Evolutionary conservation across 106 monocot species (phyloP).

Genomic region (Phalaenopsis equestris): DNA sequence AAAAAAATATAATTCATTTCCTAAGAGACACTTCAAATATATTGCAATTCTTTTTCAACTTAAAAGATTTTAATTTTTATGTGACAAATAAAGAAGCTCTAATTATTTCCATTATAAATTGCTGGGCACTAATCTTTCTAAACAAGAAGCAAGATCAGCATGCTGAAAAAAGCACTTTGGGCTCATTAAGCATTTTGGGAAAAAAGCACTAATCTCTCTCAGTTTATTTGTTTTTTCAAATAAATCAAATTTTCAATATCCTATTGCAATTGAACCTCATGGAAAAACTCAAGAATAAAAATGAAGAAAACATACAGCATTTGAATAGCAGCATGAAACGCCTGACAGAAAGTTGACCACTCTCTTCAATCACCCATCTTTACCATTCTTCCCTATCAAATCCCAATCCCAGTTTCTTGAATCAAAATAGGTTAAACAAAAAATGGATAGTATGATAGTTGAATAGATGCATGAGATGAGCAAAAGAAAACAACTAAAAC

Average conservation of each 20-base stretch:
- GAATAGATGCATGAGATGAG: neutral
- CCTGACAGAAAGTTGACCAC: neutral
- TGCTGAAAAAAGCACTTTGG: no score
- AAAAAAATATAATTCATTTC: no score
- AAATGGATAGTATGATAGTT: neutral
- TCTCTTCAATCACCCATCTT: constrained; percentile 63
- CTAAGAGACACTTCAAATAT: no score
- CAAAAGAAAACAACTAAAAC: no score
- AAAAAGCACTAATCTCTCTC: neutral
- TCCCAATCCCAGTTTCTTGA: constrained; percentile 35
- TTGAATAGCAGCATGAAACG: constrained; percentile 5
- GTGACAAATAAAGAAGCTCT: no score
- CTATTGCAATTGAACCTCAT: neutral
- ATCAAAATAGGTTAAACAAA: constrained; percentile 11
- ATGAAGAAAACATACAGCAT: constrained; percentile 15
- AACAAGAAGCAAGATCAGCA: no score
- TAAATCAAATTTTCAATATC: neutral
- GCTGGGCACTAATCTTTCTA: neutral
- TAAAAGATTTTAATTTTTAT: no score
- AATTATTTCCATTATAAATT: neutral
- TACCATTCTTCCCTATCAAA: constrained; percentile 73
- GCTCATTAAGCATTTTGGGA: no score
- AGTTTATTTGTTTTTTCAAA: neutral
- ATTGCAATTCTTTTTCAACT: no score
- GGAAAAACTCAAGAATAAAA: neutral